Conservation (phyloP, 2,329 filamentous ascomycete species). For the Helotiales sp. region DNA sequence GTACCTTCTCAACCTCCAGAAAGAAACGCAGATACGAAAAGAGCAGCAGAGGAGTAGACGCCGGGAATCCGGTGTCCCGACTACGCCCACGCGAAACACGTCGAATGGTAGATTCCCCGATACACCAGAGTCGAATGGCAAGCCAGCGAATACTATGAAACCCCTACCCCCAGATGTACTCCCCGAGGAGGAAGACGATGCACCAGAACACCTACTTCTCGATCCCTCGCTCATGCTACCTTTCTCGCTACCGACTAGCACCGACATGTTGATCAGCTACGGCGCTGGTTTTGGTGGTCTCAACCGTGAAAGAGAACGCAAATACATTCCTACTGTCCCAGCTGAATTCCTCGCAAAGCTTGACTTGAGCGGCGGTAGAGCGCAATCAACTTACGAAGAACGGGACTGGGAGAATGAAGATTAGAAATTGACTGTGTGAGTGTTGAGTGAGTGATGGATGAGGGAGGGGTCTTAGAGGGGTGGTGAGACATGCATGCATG, state of each 20-base stretch:
- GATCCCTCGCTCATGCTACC: slow-evolving; percentile 92
- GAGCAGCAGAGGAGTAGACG: slow-evolving; percentile 55
- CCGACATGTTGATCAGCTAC: slow-evolving; percentile 95
- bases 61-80: slow-evolving; percentile 47
- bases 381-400: slow-evolving; percentile 63
- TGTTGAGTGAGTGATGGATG: neutral
- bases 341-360: slow-evolving; percentile 91
- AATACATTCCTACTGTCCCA: slow-evolving; percentile 95
- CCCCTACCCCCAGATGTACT: slow-evolving; percentile 34
- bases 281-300: slow-evolving; percentile 93
- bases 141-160: slow-evolving; percentile 37
- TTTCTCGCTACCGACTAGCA: slow-evolving; percentile 93
- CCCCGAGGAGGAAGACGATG: slow-evolving; percentile 64
- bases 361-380: slow-evolving; percentile 59
- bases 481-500: slow-evolving; percentile 15
- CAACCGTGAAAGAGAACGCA: slow-evolving; percentile 88
- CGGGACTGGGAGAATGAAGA: slow-evolving; percentile 72
- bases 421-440: slow-evolving; percentile 18
- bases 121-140: slow-evolving; percentile 49
- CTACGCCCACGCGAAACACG: slow-evolving; percentile 46
- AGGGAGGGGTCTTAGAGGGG: slow-evolving; percentile 4
- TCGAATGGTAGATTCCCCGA: slow-evolving; percentile 52
- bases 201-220: slow-evolving; percentile 76
- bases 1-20: slow-evolving; percentile 81
- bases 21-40: slow-evolving; percentile 68